Evolutionary conservation across 257 asterid species (phyloP), one percentile per base, ranked within the genome.

Genomic region (Ligustrum vulgare): DNA sequence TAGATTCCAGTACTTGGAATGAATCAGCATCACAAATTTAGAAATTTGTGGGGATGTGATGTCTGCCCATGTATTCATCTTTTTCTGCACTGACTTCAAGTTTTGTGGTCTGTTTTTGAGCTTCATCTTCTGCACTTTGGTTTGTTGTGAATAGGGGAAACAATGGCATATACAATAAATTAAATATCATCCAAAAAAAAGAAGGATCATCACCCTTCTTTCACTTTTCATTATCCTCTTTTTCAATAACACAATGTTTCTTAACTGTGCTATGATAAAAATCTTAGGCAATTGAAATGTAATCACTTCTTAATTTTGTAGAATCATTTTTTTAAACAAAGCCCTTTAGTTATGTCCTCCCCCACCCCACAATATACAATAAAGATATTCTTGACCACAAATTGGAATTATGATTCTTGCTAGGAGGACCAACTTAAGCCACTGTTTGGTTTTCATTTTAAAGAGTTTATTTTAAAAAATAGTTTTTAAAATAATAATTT

Each of bases 121-220:
- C 73, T 43, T 76, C 12, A n/a, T 5, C 51, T 69, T 34, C 43
- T 20, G 72, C 83, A 69, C 72, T 82, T 79, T 79, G 75, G 65
- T 73, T 79, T 81, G 86, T 76, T 69, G 68, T 76, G 67, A 56
- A 71, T 43, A 54, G 11, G 54, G 56, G 74, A 23, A 60, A 60
- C 32, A 60, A 22, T 23, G 72, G 15, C 36, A 69, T 22, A 74
- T 16, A 12, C 23, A 28, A 3, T 6, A 33, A 23, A 10, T 39
- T 49, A 34, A 20, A 49, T 33, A 9, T 28, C 22, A 8, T 32
- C 49, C 22, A 51, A 16, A 16, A 51, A 54, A 23, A 60, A 0
- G 6, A 10, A 22, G 67, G 8, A 2, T 60, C 18, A 18, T 22
- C 34, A 8, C 66, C 33, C 13, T 60, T 60, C 16, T 60, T 23